These are phyloP conservation scores for Blepharisma japonicum DNA, from an alignment of 73 alveolate genomes.

Conservation along the genomic window DNA sequence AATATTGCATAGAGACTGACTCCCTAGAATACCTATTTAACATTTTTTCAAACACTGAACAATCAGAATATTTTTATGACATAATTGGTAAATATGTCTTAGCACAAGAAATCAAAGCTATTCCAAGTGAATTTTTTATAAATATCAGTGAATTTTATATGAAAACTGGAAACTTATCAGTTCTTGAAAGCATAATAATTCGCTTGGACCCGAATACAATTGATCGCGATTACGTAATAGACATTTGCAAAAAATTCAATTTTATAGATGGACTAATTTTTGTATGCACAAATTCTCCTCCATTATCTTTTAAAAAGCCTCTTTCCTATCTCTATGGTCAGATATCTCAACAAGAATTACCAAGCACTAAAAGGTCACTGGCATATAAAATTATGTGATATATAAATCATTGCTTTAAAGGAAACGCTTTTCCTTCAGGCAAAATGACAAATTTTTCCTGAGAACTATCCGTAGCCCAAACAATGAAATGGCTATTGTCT, in stretches of 20 bases:
- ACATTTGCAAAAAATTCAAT: not conserved
- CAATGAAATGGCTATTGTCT: too few relatives aligned
- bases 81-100: conserved; percentile 4
- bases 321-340: too few relatives aligned
- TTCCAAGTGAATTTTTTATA: not conserved
- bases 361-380: too few relatives aligned
- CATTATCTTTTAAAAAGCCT: too few relatives aligned
- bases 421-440: too few relatives aligned
- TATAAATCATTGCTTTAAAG: too few relatives aligned
- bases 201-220: conserved; percentile 2
- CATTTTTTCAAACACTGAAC: not conserved
- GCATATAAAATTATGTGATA: too few relatives aligned
- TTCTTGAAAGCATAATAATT: conserved; percentile 3
- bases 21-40: not conserved
- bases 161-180: not conserved
- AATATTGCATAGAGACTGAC: conserved; percentile 20
- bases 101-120: not conserved
- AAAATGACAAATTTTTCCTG: too few relatives aligned
- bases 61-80: not conserved
- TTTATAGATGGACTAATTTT: not conserved
- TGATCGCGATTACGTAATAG: not conserved
- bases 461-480: too few relatives aligned
- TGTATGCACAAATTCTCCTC: not conserved
- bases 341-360: too few relatives aligned
- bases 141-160: not conserved